These are phyloP conservation scores for Solanum ossicruentum DNA, from an alignment of 257 asterid species.

Conservation along the genomic window DNA sequence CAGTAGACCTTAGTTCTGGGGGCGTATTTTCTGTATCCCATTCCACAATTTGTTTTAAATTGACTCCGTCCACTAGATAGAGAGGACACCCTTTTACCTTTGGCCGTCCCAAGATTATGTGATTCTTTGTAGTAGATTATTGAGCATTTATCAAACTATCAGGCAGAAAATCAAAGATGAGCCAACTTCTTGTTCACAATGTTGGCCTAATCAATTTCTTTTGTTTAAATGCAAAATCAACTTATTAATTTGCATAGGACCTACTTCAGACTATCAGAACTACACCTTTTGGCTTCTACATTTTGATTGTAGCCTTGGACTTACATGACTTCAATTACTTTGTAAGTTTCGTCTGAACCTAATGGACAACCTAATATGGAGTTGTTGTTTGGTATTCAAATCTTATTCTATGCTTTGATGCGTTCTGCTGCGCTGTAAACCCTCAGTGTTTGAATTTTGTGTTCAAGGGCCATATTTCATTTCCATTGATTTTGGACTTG, in stretches of 20 bases:
- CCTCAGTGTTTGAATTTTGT: neutral
- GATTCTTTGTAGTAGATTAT: neutral
- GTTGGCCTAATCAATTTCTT: neutral
- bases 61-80: neutral
- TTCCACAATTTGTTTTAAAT: neutral
- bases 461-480: conserved; percentile 67
- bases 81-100: neutral
- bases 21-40: neutral
- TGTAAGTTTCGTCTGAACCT: neutral
- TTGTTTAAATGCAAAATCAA: neutral
- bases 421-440: neutral
- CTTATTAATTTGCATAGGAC: neutral
- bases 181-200: neutral
- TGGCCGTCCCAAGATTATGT: neutral
- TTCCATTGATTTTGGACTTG: conserved; percentile 51
- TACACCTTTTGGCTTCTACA: neutral
- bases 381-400: neutral
- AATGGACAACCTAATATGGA: neutral
- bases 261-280: neutral
- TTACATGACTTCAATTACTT: neutral
- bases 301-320: neutral
- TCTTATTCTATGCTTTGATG: neutral
- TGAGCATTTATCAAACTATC: neutral
- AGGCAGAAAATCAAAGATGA: neutral
- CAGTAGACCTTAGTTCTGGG: neutral